Evolutionary conservation across 2,329 filamentous ascomycete genomes (phyloP), one percentile per base, ranked within the genome.

Genomic region (Alternaria sp.): DNA sequence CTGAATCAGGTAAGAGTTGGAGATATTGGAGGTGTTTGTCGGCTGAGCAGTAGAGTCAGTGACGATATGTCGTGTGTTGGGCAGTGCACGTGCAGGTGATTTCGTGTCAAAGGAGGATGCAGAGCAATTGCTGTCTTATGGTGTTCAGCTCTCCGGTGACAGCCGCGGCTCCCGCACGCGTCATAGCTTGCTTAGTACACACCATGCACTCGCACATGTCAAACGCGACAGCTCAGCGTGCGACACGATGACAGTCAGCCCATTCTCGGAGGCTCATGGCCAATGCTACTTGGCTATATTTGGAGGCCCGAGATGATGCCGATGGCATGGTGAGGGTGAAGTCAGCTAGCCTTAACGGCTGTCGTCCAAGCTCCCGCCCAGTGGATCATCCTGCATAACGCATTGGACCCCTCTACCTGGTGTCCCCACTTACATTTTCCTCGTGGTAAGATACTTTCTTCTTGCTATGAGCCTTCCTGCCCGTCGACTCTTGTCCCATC

Each of bases 341-440:
- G 60, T 53, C 55, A 47, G 55, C 53, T 62, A 62, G 49, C 25
- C 30, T 44, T 45, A 40, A 59, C 61, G 57, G 61, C 61, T 47
- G 59, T 30, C 53, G 65, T 60, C 62, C 56, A 67, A 67, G 65
- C 65, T 65, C 58, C 57, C 58, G 59, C 59, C 50, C 52, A 44
- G 62, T 63, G 65, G 55, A 62, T 62, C 59, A 58, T 58, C 28
- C 51, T 65, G 65, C 65, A 67, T 67, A 52, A 30, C 58, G 62
- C 55, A 57, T 62, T 57, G 65, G 52, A 59, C 63, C 64, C 63
- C 52, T 62, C 62, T 50, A 54, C 56, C 60, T 28, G 32, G 49
- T 45, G 59, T 63, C 57, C 68, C 67, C 69, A 68, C 70, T 60
- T 62, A 61, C 61, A 57, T 63, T 65, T 68, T 72, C 68, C 56